Conservation (phyloP, 148 eudicot species). For the Rhododendron mucronatum region DNA sequence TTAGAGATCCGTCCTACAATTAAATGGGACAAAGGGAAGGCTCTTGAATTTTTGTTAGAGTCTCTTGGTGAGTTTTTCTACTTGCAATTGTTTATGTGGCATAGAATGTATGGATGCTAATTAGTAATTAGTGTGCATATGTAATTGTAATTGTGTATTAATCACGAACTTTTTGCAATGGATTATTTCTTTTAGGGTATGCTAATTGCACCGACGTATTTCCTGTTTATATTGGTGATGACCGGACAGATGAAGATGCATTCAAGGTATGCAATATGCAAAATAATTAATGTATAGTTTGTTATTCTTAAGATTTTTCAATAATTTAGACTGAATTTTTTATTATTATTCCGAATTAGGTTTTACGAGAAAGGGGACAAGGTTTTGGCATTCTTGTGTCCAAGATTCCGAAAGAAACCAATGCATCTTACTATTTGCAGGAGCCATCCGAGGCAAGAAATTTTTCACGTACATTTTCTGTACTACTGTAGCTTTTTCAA, state of each 20-base stretch:
- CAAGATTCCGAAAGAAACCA: conserved; percentile 71
- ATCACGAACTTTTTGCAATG: conserved; percentile 6
- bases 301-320: not conserved
- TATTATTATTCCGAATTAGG: conserved; percentile 28
- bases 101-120: too few species aligned
- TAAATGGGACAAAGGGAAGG: conserved; percentile 98
- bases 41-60: conserved; percentile 83
- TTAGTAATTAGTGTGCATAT: too few species aligned
- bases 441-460: conserved; percentile 72
- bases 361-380: conserved; percentile 74
- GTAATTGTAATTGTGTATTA: not conserved
- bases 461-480: not conserved
- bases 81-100: not conserved
- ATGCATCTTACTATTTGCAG: conserved; percentile 73
- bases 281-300: not conserved
- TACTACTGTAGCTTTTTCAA: not conserved
- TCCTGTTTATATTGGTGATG: conserved; percentile 91
- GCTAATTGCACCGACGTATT: conserved; percentile 63
- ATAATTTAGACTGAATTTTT: too few species aligned
- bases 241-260: conserved; percentile 94
- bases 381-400: conserved; percentile 94
- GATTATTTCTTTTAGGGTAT: conserved; percentile 37
- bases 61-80: conserved; percentile 65
- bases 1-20: conserved; percentile 89
- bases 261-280: conserved; percentile 56